Percentiles rank a stretch among this genome's conserved stretches.
These are phyloP conservation scores for Aristolochia californica DNA, from an alignment of 164 flowering plant species.

Conservation along the genomic window DNA sequence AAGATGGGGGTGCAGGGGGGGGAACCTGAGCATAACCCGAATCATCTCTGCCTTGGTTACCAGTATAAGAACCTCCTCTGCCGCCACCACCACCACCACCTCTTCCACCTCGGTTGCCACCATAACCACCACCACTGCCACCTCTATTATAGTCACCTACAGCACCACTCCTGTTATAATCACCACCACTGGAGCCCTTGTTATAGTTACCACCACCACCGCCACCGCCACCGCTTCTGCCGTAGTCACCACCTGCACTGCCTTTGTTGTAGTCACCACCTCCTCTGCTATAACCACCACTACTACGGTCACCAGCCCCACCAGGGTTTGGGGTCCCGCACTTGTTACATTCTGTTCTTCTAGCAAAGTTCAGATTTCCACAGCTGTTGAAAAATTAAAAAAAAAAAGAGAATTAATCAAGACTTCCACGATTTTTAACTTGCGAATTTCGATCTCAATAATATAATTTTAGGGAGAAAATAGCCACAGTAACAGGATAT, in stretches of 20 bases:
- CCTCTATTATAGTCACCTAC: constrained; percentile 5
- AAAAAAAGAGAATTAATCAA: background rate
- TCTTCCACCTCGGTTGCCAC: constrained; percentile 31
- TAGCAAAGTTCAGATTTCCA: constrained; percentile 90
- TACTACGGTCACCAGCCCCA: constrained; percentile 15
- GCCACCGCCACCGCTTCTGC: constrained; percentile 20
- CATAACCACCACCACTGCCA: constrained; percentile 5
- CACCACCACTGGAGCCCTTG: constrained; percentile 20
- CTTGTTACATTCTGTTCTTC: constrained; percentile 85
- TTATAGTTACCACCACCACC: constrained; percentile 7
- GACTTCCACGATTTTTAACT: background rate
- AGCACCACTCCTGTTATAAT: constrained; percentile 22
- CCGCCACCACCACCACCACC: constrained; percentile 19
- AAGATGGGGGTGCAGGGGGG: constrained; percentile 34
- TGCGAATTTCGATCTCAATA: too few species aligned
- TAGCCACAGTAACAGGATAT: too few species aligned
- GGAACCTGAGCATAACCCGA: constrained; percentile 48
- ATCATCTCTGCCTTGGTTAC: constrained; percentile 48
- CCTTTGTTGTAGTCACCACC: background rate
- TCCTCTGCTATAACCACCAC: constrained; percentile 5
- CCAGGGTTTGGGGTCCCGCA: constrained; percentile 76
- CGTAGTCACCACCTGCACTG: constrained; percentile 10
- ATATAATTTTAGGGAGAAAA: too few species aligned
- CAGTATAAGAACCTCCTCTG: constrained; percentile 44
- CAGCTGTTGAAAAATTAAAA: constrained; percentile 32